Conservation (phyloP, 805 yeast species). For the Metschnikowia vanudenii region DNA sequence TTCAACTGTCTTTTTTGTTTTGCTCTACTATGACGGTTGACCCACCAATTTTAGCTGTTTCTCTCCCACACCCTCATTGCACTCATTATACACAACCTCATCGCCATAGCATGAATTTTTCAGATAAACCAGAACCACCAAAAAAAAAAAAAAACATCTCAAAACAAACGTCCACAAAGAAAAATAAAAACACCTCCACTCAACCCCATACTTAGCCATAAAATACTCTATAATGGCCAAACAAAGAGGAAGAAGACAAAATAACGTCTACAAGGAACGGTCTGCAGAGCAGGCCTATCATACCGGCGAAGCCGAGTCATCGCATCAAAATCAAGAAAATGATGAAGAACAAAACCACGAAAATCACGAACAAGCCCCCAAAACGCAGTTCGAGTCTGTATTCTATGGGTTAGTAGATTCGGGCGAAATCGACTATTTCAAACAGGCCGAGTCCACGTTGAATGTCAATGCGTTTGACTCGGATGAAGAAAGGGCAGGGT, state of each 20-base stretch:
- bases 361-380: slow-evolving; percentile 4
- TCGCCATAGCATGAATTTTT: slow-evolving; percentile 7
- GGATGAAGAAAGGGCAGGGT: slow-evolving; percentile 69
- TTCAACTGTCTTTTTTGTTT: too few relatives aligned
- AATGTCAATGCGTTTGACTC: slow-evolving; percentile 75
- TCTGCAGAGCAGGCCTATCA: slow-evolving; percentile 2
- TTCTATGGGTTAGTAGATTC: slow-evolving; percentile 88
- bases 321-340: slow-evolving; percentile 8
- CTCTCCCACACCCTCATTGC: too few relatives aligned
- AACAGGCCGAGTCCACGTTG: slow-evolving; percentile 84
- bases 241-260: slow-evolving; percentile 45
- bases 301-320: slow-evolving; percentile 8
- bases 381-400: slow-evolving; percentile 30
- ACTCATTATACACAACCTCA: slow-evolving; percentile 12
- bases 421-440: slow-evolving; percentile 85
- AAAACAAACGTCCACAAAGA: neutral
- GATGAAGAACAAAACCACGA: slow-evolving; percentile 1
- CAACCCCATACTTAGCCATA: neutral
- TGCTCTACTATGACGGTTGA: too few relatives aligned
- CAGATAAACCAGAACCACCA: neutral
- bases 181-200: neutral
- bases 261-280: slow-evolving; percentile 27
- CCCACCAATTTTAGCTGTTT: too few relatives aligned
- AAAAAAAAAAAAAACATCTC: neutral
- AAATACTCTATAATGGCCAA: slow-evolving; percentile 20